Conservation (phyloP, 805 yeast species). For the Candida anglica region DNA sequence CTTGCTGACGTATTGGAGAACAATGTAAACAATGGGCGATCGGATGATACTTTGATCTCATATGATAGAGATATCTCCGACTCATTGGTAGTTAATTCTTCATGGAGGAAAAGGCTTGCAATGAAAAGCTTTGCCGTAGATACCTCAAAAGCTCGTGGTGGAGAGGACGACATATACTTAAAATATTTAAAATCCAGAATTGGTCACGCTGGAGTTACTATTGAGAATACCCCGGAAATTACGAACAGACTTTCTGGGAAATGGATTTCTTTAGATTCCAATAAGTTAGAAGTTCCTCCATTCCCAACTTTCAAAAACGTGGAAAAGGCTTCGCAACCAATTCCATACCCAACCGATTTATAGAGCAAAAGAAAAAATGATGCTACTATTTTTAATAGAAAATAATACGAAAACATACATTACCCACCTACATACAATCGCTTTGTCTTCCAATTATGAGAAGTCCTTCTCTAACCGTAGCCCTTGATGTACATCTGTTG, state of each 20-base stretch:
- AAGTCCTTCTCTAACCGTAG: conserved; percentile 49
- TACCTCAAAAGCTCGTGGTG: not conserved
- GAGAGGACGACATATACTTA: not conserved
- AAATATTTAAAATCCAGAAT: not conserved
- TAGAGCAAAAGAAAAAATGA: too few species aligned
- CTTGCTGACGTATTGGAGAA: conserved; percentile 3
- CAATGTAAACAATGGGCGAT: conserved; percentile 1
- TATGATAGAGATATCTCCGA: conserved; percentile 20
- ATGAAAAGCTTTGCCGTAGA: conserved; percentile 11
- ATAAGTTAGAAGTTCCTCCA: conserved; percentile 18
- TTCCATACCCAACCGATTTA: conserved; percentile 29
- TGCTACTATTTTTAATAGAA: too few species aligned
- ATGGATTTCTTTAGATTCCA: conserved; percentile 16
- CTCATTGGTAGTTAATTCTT: conserved; percentile 21
- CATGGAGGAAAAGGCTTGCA: conserved; percentile 19
- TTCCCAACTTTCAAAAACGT: conserved; percentile 62
- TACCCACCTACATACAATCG: conserved; percentile 42
- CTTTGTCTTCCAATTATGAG: conserved; percentile 73
- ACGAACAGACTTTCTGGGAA: conserved; percentile 20
- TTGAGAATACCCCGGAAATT: conserved; percentile 32
- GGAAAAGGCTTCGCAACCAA: conserved; percentile 53
- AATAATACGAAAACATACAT: conserved; percentile 5
- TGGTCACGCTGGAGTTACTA: conserved; percentile 10
- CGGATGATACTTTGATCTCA: conserved; percentile 11
- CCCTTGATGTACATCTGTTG: conserved; percentile 59